Base-by-base conservation (phyloP, 1,284 basidiomycete species). In the Mycena sp. region DNA sequence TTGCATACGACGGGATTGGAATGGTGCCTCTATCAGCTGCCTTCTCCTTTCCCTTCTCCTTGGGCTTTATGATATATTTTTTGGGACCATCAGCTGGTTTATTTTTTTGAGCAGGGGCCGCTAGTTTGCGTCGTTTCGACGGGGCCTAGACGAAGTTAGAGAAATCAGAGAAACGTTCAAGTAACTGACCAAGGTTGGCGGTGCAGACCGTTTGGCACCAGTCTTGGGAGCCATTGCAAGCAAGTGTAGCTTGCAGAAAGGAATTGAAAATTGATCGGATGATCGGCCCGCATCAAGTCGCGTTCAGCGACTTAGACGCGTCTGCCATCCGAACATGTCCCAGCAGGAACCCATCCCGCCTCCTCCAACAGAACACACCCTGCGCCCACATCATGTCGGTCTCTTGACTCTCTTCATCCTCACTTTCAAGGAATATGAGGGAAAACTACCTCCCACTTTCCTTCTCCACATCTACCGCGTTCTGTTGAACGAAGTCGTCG, bases 331-430 rank as follows among this genome's bases (percentile, higher is more conserved):
- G 30, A 5, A 44, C 41, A 30, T 54, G 52, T 54, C 52, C 25
- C 52, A 54, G 52, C 52, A 10, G 13, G 52, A 54, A 25, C 52
- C 22, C 11, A 37, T 67, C 55, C 60, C 55, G 38, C 54, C 65
- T 66, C 89, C 89, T 3, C 88, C 90, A 0, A 86, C 86, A 8
- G 86, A 88, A 66, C 89, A 92, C 79, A 83, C 88, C 65, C 83
- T 93, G 41, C 85, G 89, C 69, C 92, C 93, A 3, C 93, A 95
- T 76, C 93, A 95, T 78, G 82, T 95, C 57, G 86, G 86, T 62
- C 81, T 94, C 18, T 81, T 94, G 39, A 86, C 86, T 52, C 82
- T 94, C 48, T 83, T 94, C 50, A 81, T 88, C 70, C 81, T 91
- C 14, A 81, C 86, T 2, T 92, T 90, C 79, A 88, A 88, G 75